A percentile compares a stretch with the other conserved stretches of the same genome.
phyloP scores from a whole-genome alignment of 2,329 filamentous ascomycete species.

The Pseudogymnoascus sp. region DNA sequence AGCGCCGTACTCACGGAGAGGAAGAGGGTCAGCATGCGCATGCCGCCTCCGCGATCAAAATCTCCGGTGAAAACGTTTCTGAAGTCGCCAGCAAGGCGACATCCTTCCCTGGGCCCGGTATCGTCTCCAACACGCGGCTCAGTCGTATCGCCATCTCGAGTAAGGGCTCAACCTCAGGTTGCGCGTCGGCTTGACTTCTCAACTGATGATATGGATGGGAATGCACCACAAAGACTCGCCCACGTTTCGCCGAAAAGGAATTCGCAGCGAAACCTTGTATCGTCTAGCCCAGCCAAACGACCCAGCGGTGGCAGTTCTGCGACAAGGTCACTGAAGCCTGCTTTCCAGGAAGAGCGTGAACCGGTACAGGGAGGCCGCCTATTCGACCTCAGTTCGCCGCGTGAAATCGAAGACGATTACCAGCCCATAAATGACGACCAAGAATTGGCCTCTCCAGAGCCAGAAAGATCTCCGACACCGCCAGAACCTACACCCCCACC shows the following conservation, averaged over 20 bases:
- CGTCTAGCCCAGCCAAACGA: neutral
- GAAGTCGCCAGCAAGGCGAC: slow-evolving; percentile 27
- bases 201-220: slow-evolving; percentile 17
- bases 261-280: slow-evolving; percentile 17
- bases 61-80: slow-evolving; percentile 29
- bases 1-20: slow-evolving; percentile 35
- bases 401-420: neutral
- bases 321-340: neutral
- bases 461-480: slow-evolving; percentile 8
- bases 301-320: neutral
- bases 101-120: slow-evolving; percentile 24
- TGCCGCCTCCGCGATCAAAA: slow-evolving; percentile 27
- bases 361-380: neutral
- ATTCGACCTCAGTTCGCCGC: slow-evolving; percentile 1
- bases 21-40: slow-evolving; percentile 20
- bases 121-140: slow-evolving; percentile 25
- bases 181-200: slow-evolving; percentile 27
- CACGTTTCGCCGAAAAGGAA: slow-evolving; percentile 1
- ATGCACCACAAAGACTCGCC: slow-evolving; percentile 4
- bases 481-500: slow-evolving; percentile 15
- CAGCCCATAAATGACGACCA: neutral
- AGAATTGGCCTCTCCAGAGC: neutral
- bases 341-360: neutral
- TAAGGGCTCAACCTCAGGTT: slow-evolving; percentile 20
- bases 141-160: slow-evolving; percentile 20